A percentile compares a stretch with the other conserved stretches of the same genome.
Evolutionary conservation across 2,329 filamentous ascomycete genomes (phyloP).

Genomic region (Colletotrichum godetiae): DNA sequence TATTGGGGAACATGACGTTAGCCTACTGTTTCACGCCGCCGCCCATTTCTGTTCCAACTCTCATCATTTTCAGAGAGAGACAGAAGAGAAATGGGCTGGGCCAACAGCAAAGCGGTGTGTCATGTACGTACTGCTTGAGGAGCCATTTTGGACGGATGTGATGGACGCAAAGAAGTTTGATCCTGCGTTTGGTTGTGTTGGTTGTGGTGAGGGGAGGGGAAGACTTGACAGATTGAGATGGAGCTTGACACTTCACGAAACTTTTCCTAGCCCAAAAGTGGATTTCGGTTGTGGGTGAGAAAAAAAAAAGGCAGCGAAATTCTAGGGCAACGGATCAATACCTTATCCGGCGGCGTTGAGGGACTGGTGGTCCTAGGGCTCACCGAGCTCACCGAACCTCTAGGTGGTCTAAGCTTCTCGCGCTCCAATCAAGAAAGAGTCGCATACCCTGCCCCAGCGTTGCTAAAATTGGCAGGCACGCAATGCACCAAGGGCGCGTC

Average conservation of each 20-base stretch:
- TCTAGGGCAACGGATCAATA: constrained; percentile 32
- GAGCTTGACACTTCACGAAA: constrained; percentile 19
- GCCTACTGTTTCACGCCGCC: constrained; percentile 90
- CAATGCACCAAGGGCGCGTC: no score
- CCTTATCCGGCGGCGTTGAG: not conserved
- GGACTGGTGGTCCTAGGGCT: no score
- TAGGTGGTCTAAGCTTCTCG: not conserved
- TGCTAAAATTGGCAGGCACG: not conserved
- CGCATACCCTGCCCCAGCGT: not conserved
- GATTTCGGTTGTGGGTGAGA: constrained; percentile 30
- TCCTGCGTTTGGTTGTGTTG: constrained; percentile 76
- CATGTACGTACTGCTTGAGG: constrained; percentile 86
- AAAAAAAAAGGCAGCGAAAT: constrained; percentile 6
- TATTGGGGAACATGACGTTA: constrained; percentile 77
- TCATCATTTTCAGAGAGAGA: no score
- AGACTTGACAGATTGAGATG: constrained; percentile 27
- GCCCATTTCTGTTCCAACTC: constrained; percentile 47
- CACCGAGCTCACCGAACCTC: not conserved
- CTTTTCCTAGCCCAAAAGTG: not conserved
- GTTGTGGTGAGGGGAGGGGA: constrained; percentile 33
- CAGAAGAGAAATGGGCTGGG: constrained; percentile 56
- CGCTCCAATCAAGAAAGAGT: not conserved
- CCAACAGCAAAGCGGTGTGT: constrained; percentile 91
- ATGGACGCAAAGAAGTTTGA: constrained; percentile 76
- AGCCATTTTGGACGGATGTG: constrained; percentile 76